These are phyloP conservation scores for Colletotrichum graminicola DNA, from an alignment of 2,329 filamentous ascomycete genomes.

Conservation along the genomic window DNA sequence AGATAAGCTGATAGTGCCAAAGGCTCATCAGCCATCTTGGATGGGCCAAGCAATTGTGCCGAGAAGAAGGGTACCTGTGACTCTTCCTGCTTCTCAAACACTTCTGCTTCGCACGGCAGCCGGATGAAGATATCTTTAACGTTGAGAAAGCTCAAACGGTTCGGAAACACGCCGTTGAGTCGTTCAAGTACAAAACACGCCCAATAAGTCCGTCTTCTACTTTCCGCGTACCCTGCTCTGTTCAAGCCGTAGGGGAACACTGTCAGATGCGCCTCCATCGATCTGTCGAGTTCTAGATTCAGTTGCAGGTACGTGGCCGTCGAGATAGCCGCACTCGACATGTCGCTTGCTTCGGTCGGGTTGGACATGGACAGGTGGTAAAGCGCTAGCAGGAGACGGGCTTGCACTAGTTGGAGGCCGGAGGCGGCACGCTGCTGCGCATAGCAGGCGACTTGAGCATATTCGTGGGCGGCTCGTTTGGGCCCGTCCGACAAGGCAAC, in stretches of 20 bases:
- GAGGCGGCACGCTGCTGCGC: constrained; percentile 55
- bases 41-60: constrained; percentile 52
- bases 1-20: constrained; percentile 70
- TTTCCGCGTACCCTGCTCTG: constrained; percentile 71
- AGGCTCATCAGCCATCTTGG: constrained; percentile 45
- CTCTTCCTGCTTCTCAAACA: constrained; percentile 72
- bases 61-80: constrained; percentile 72
- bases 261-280: constrained; percentile 54
- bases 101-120: constrained; percentile 71
- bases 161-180: constrained; percentile 70
- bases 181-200: constrained; percentile 77
- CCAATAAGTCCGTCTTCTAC: constrained; percentile 79
- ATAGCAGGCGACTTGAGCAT: constrained; percentile 67
- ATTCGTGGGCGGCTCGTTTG: constrained; percentile 54
- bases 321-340: constrained; percentile 71
- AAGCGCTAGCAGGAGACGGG: constrained; percentile 73
- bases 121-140: constrained; percentile 75
- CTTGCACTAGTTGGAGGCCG: constrained; percentile 74
- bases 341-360: constrained; percentile 72
- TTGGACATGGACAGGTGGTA: constrained; percentile 74
- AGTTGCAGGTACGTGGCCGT: constrained; percentile 70
- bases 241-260: constrained; percentile 69
- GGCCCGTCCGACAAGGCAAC: constrained; percentile 55
- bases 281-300: constrained; percentile 70
- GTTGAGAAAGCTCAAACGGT: constrained; percentile 67